These are phyloP conservation scores for Phytophthora citrophthora DNA, from an alignment of 352 stramenopile species.

Conservation along the genomic window DNA sequence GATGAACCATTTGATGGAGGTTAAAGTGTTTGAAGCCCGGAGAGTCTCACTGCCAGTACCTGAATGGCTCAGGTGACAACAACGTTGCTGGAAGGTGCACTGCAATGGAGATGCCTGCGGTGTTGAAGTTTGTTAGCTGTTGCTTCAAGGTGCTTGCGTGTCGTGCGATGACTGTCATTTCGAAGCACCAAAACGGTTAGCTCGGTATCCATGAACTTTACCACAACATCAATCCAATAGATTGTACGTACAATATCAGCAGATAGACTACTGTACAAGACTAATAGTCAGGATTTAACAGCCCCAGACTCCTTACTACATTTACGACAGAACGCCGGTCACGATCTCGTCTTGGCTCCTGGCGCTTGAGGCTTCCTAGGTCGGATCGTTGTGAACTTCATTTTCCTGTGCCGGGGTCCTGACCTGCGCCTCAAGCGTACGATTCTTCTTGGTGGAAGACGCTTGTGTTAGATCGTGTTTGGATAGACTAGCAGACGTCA, in stretches of 20 bases:
- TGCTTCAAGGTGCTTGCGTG: constrained; percentile 1
- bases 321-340: constrained; percentile 1
- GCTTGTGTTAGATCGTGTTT: constrained; percentile 15
- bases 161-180: constrained; percentile 3
- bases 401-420: constrained; percentile 21
- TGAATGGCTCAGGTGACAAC: no score
- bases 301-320: not conserved
- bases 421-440: constrained; percentile 4
- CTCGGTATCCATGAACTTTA: not conserved
- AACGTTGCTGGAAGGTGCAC: no score
- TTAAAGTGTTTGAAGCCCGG: no score
- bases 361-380: not conserved
- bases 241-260: no score
- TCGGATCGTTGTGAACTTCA: constrained; percentile 6
- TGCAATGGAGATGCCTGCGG: no score
- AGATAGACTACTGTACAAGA: no score
- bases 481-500: constrained; percentile 6
- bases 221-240: not conserved
- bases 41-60: no score
- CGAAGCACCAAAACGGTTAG: constrained; percentile 1
- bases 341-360: not conserved
- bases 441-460: not conserved
- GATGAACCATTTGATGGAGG: no score
- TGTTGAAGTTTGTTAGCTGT: constrained; percentile 4
- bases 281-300: no score